Conservation (phyloP, 306 rosid genomes). For the Purshia tridentata region DNA sequence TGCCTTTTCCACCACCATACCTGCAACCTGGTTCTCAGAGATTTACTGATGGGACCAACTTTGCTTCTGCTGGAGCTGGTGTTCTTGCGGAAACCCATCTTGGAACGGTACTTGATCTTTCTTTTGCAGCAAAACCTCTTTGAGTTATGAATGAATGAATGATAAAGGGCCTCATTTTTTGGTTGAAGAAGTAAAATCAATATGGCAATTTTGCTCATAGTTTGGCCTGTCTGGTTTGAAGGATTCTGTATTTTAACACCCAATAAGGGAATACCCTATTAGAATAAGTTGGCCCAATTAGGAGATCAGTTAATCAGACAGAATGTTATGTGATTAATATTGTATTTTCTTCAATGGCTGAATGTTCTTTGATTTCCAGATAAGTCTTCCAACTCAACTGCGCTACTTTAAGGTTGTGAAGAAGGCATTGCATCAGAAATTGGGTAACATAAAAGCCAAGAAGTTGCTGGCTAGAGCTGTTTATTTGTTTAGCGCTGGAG, state of each 20-base stretch:
- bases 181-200: not conserved
- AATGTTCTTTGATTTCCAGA: not conserved
- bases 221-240: not conserved
- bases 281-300: not conserved
- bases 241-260: not conserved
- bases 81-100: slow-evolving; percentile 19
- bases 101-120: not conserved
- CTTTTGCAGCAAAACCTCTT: too few species aligned
- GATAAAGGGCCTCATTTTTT: not conserved
- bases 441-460: not conserved
- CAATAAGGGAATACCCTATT: too few species aligned
- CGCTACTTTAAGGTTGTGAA: not conserved
- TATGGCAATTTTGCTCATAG: not conserved
- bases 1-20: slow-evolving; percentile 50
- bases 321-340: not conserved
- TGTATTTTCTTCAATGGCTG: not conserved
- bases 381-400: slow-evolving; percentile 6
- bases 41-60: slow-evolving; percentile 50
- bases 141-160: too few species aligned
- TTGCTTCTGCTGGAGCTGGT: slow-evolving; percentile 74
- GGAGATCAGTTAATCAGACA: not conserved
- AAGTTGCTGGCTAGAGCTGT: slow-evolving; percentile 3
- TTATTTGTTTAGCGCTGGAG: slow-evolving; percentile 11
- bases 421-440: not conserved
- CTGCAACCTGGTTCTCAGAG: slow-evolving; percentile 35